phyloP scores from a whole-genome alignment of 371 early-diverging fungal species.

The Blastocladiella emersonii region DNA sequence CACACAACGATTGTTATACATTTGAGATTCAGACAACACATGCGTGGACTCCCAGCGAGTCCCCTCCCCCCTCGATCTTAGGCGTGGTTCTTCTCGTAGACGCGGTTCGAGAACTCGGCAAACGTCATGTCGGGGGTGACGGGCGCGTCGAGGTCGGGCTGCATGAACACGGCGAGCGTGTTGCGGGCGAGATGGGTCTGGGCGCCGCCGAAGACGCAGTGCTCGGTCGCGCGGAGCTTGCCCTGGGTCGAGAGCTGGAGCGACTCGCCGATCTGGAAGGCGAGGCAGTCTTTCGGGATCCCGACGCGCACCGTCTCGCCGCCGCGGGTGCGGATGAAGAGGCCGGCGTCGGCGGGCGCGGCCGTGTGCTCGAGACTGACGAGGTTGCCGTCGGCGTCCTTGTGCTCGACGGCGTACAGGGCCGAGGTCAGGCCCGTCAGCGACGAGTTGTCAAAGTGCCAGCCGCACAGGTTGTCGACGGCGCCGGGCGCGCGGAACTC shows the following conservation, averaged over 20 bases:
- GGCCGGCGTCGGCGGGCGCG: constrained; percentile 32
- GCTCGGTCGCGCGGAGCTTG: constrained; percentile 41
- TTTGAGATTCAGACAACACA: too few relatives aligned
- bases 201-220: constrained; percentile 32
- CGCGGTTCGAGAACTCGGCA: constrained; percentile 37
- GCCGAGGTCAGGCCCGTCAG: constrained; percentile 34
- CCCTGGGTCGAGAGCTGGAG: constrained; percentile 29
- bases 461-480: constrained; percentile 29
- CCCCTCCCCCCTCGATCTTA: too few relatives aligned
- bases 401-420: constrained; percentile 30
- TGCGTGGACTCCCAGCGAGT: too few relatives aligned
- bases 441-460: constrained; percentile 42
- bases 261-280: constrained; percentile 54
- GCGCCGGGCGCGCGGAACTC: not conserved
- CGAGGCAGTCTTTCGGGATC: constrained; percentile 41
- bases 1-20: too few relatives aligned
- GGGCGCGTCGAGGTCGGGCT: constrained; percentile 14
- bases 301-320: constrained; percentile 25
- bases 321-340: constrained; percentile 36
- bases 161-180: constrained; percentile 44
- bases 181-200: constrained; percentile 27
- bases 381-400: not conserved
- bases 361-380: not conserved
- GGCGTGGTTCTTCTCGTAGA: constrained; percentile 8
- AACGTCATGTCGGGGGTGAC: constrained; percentile 28